phyloP scores from a whole-genome alignment of 2,329 filamentous ascomycete genomes.

The Fusarium protoensiforme region DNA sequence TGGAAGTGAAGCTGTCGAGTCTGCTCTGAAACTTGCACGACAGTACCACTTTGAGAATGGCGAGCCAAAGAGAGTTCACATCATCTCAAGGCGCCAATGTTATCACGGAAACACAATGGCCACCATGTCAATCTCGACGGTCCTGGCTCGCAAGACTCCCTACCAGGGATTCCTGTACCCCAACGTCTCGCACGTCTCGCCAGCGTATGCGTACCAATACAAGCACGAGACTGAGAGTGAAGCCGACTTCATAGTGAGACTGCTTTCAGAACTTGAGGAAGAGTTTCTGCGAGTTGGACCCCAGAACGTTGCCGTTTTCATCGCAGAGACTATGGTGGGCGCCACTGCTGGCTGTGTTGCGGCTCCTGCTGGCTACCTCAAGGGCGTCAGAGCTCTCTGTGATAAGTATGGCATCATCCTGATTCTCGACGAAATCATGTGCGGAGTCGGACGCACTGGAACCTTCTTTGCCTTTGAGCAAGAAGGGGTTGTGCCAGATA shows the following conservation, averaged over 20 bases:
- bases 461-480: conserved; percentile 68
- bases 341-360: conserved; percentile 63
- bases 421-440: conserved; percentile 71
- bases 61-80: conserved; percentile 35
- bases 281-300: conserved; percentile 57
- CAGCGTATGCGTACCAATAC: conserved; percentile 19
- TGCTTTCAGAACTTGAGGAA: conserved; percentile 51
- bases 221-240: conserved; percentile 8
- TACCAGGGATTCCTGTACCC: conserved; percentile 27
- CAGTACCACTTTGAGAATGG: conserved; percentile 58
- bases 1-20: conserved; percentile 55
- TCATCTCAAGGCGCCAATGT: conserved; percentile 54
- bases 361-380: conserved; percentile 61
- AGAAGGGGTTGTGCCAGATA: conserved; percentile 58
- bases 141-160: conserved; percentile 18
- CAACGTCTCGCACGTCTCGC: conserved; percentile 35
- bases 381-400: conserved; percentile 61
- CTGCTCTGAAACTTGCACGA: conserved; percentile 58
- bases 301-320: conserved; percentile 56
- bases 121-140: conserved; percentile 50
- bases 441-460: conserved; percentile 69
- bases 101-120: conserved; percentile 63
- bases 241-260: conserved; percentile 8
- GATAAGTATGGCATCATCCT: conserved; percentile 62
- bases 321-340: conserved; percentile 56